Percentiles rank a stretch among this genome's conserved stretches.
Evolutionary conservation across 257 asterid species (phyloP).

Genomic region (Oldenlandia corymbosa): DNA sequence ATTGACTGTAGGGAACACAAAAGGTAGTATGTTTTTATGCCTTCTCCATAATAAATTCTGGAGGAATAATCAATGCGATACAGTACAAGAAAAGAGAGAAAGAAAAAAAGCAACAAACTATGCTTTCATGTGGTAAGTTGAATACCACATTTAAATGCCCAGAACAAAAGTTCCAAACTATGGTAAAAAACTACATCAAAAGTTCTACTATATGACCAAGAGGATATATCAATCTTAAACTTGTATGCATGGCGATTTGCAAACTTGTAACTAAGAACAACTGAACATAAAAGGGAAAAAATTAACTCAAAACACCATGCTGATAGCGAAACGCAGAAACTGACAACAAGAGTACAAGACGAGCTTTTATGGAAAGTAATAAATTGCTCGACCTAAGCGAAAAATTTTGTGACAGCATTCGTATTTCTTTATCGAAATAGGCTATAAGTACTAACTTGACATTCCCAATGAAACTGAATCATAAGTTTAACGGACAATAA

Average conservation of each 20-base stretch:
- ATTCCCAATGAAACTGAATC: not conserved
- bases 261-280: not conserved
- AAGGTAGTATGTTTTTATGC: conserved; percentile 1
- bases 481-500: too few relatives aligned
- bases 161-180: not conserved
- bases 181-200: not conserved
- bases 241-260: not conserved
- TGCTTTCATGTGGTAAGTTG: not conserved
- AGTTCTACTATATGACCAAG: not conserved
- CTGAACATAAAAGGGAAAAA: not conserved
- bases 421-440: not conserved
- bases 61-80: too few relatives aligned
- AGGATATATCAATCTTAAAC: not conserved
- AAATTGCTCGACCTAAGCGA: too few relatives aligned
- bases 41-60: not conserved
- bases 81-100: too few relatives aligned
- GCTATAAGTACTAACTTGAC: not conserved
- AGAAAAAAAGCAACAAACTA: too few relatives aligned
- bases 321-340: not conserved
- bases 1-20: conserved; percentile 51
- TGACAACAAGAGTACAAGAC: not conserved
- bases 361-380: not conserved
- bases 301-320: not conserved
- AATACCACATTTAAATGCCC: not conserved
- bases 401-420: not conserved